These are phyloP conservation scores for Fusarium sp. DNA, from an alignment of 2,329 filamentous ascomycete genomes.

Conservation along the genomic window DNA sequence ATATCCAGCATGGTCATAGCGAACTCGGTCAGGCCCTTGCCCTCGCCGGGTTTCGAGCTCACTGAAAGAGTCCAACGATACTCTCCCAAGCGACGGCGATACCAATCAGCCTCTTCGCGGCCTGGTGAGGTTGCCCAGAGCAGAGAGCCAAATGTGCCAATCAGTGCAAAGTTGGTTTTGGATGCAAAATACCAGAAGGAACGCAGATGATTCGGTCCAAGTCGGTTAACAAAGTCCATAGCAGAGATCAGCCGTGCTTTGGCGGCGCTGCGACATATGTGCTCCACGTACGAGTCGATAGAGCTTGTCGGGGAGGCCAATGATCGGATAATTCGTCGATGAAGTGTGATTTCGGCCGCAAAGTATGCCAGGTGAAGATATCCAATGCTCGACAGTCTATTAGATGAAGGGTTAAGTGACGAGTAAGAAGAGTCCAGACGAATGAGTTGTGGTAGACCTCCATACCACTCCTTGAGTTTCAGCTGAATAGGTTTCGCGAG, in stretches of 20 bases:
- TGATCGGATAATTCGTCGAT: constrained; percentile 88
- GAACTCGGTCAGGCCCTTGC: constrained; percentile 68
- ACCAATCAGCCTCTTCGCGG: constrained; percentile 91
- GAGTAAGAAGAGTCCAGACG: constrained; percentile 72
- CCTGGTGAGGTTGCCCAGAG: constrained; percentile 90
- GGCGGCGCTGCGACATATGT: constrained; percentile 92
- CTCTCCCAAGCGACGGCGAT: constrained; percentile 82
- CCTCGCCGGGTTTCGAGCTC: constrained; percentile 75
- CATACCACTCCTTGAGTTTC: constrained; percentile 84
- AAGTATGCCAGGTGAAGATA: constrained; percentile 94
- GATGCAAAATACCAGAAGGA: constrained; percentile 93
- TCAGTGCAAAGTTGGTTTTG: constrained; percentile 91
- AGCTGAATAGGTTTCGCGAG: constrained; percentile 84
- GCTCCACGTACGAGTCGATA: constrained; percentile 82
- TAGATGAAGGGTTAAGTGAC: constrained; percentile 48
- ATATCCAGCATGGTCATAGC: constrained; percentile 83
- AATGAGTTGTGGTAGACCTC: constrained; percentile 68
- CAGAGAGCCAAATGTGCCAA: constrained; percentile 91
- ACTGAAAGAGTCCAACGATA: constrained; percentile 95
- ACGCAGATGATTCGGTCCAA: constrained; percentile 85
- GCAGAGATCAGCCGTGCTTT: constrained; percentile 94
- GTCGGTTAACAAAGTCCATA: constrained; percentile 96
- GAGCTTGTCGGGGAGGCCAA: constrained; percentile 58
- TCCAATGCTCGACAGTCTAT: constrained; percentile 68
- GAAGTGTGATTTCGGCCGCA: constrained; percentile 91